Base-by-base conservation (phyloP, 179 eudicot species). In the Dionaea muscipula region DNA sequence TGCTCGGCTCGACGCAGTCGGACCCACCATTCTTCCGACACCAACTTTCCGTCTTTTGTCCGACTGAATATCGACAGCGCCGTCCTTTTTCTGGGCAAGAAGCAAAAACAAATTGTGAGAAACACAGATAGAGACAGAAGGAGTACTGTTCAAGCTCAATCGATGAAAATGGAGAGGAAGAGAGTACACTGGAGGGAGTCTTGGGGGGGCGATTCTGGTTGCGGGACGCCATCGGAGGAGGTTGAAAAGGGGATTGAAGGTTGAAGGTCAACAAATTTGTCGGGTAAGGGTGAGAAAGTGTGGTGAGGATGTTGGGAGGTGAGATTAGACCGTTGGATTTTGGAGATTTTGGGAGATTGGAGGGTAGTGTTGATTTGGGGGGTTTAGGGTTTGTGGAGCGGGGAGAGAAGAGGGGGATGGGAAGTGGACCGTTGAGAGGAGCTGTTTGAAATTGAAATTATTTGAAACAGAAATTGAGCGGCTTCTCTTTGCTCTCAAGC, bases 21-120 rank as follows among this genome's bases (percentile, higher is more conserved):
- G 54, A 0, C 65, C 79, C 45, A 68, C 66, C 38, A 63, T 41
- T 53, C 73, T 60, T n/a, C 57, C 59, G 6, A 22, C 65, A 10
- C 65, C 77, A 16, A 65, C 38, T 56, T 55, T 68, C 26, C 69
- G 68, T 16, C 80, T 71, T 61, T 75, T 75, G 25, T 61, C 74
- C 31, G 25, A 14, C 11, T 61, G 67, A 14, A 55, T 47, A 5
- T 52, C 77, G 12, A 71, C 79, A 6, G 62, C 65, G 24, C 50
- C 68, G 3, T 68, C 71, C 53, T 68, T 67, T 24, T 75, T 71
- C 79, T 70, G 69, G 57, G 27, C 13, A 4, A 36, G 22, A 11
- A 6, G 25, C 53, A 13, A 16, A 25, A 33, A 36, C 51, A 18
- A 26, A 48, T 25, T 14, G 0, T 10, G 40, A 19, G 0, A 54